Evolutionary conservation across 2,329 filamentous ascomycete species (phyloP), one percentile per base, ranked within the genome.

Genomic region (Cytospora piceae): DNA sequence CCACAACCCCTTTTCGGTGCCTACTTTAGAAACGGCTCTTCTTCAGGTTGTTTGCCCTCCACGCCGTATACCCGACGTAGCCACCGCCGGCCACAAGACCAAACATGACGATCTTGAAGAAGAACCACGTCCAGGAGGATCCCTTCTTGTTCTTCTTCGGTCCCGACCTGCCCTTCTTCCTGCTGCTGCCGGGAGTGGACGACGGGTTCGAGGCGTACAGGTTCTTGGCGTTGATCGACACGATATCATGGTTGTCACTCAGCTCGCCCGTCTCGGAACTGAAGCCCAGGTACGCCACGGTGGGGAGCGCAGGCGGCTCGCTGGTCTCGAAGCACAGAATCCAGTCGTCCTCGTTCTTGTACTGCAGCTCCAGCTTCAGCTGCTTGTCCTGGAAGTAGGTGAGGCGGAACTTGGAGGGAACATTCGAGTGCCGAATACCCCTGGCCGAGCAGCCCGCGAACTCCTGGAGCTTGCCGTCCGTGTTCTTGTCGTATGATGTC

Each of bases 301-400:
- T 83, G 63, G 95, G 95, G 70, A 99, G 90, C 72, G 91, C 89
- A 37, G 91, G 90, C 39, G 86, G 86, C 67, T 87, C 79, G 68
- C 83, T 83, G 24, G 86, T 86, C 74, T 92, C 89, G 80, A 99
- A 99, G 85, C 95, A 99, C 66, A 89, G 82, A 68, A 88, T 89
- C 94, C 94, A 99, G 73, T 93, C 87, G 74, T 90, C 89, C 75
- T 96, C 93, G 59, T 84, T 82, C 85, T 96, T 97, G 85, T 98
- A 99, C 81, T 96, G 93, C 66, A 99, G 84, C 75, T 98, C 94
- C 69, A 99, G 85, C 73, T 90, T 91, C 74, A 99, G 84, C 70
- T 88, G 90, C 81, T 96, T 94, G 80, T 99, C 95, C 81, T 96
- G 92, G 83, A 98, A 97, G 83, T 98, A 98, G 60, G 93, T 97